Evolutionary conservation across 2,329 filamentous ascomycete genomes (phyloP).

Genomic region (Phyllosticta citribraziliensis): DNA sequence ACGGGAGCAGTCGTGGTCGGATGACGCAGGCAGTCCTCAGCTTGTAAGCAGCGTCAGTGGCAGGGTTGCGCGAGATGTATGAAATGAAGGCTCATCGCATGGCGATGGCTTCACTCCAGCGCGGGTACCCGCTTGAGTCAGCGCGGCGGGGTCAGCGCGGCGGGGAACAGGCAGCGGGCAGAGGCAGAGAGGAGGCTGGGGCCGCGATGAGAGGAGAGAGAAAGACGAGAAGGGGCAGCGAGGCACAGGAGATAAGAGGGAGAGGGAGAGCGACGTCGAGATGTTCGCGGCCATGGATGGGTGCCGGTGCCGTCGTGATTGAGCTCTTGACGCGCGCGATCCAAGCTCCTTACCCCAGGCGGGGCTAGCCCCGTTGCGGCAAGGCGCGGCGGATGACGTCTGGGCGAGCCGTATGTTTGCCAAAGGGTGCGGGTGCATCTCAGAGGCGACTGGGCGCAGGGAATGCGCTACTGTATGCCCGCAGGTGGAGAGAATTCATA

Average conservation of each 20-base stretch:
- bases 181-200: background rate
- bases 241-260: background rate
- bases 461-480: background rate
- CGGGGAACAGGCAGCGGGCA: constrained; percentile 4
- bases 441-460: background rate
- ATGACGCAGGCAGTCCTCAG: constrained; percentile 1
- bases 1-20: background rate
- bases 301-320: background rate
- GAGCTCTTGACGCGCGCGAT: background rate
- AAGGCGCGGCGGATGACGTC: background rate
- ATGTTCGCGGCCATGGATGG: background rate
- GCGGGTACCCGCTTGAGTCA: constrained; percentile 6
- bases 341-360: background rate
- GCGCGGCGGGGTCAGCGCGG: constrained; percentile 9
- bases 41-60: background rate
- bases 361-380: background rate
- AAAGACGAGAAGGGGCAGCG: background rate
- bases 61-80: constrained; percentile 8
- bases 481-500: background rate
- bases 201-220: background rate
- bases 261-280: background rate
- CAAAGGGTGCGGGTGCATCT: background rate
- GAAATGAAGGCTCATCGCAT: constrained; percentile 7
- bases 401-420: background rate
- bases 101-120: background rate